Evolutionary conservation across 2,329 filamentous ascomycete genomes (phyloP), one percentile per base, ranked within the genome.

Genomic region (Xylaria digitata): DNA sequence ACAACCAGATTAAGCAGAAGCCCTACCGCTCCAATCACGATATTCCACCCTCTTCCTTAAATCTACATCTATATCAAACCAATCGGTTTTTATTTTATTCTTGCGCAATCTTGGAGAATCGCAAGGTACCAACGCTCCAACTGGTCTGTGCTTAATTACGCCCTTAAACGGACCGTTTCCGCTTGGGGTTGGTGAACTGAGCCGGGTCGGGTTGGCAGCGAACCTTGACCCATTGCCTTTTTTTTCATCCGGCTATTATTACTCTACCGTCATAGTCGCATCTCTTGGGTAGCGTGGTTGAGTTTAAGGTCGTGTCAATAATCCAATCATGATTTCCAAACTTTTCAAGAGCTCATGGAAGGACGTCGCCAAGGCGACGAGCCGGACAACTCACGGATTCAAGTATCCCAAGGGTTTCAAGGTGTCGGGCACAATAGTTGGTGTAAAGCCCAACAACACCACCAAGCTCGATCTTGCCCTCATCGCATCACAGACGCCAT

Each of bases 381-480:
- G 96, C 80, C 97, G 97, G 80, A 89, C 98, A 58, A 94, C 96
- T 8, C 90, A 88, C 0, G 87, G 86, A 48, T 96, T 95, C 70
- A 93, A 89, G 21, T 98, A 98, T 76, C 96, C 96, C 4, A 89
- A 92, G 78, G 96, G 95, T 52, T 99, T 98, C 84, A 83, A 88
- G 50, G 93, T 92, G 34, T 93, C 93, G 13, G 95, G 93, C 69
- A 92, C 93, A 57, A 90, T 97, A 76, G 95, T 97, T 45, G 95
- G 96, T 60, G 94, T 99, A 74, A 99, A 99, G 83, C 89, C 94
- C 15, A 90, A 90, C 71, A 98, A 98, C 82, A 97, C 92, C 57
- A 92, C 88, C 70, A 94, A 94, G 80, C 94, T 95, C 37, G 96
- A 99, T 78, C 87, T 99, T 56, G 93, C 94, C 42, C 86, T 99